Conservation (phyloP, 2,329 filamentous ascomycete species). For the Claviceps sorghi region DNA sequence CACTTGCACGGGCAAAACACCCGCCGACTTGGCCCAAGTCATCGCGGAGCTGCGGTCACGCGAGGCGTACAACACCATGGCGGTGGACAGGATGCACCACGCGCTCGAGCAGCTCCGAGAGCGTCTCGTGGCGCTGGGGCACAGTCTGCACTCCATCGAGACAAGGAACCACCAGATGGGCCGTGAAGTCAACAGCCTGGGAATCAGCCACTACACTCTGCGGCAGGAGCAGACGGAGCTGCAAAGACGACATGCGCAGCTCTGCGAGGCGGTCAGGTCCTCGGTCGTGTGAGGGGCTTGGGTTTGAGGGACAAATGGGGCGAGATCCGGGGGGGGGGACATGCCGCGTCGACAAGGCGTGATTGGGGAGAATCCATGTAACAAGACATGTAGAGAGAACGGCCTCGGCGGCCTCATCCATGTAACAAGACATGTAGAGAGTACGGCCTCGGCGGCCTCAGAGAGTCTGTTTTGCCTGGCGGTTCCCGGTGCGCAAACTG, state of each 20-base stretch:
- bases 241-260: background rate
- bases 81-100: background rate
- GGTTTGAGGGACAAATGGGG: too few relatives aligned
- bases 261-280: background rate
- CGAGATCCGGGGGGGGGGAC: too few relatives aligned
- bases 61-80: background rate
- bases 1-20: too few relatives aligned
- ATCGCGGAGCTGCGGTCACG: background rate
- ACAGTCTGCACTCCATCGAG: background rate
- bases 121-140: background rate
- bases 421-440: too few relatives aligned
- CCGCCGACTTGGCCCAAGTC: background rate
- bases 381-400: too few relatives aligned
- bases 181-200: background rate
- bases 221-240: background rate
- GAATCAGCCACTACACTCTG: background rate
- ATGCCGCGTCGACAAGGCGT: too few relatives aligned
- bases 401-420: too few relatives aligned
- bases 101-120: background rate
- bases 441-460: too few relatives aligned
- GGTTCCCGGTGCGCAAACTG: too few relatives aligned
- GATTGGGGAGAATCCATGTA: too few relatives aligned
- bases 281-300: background rate
- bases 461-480: too few relatives aligned
- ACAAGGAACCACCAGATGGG: background rate